Evolutionary conservation across 106 monocot species (phyloP).

Genomic region (Gastrodia elata): DNA sequence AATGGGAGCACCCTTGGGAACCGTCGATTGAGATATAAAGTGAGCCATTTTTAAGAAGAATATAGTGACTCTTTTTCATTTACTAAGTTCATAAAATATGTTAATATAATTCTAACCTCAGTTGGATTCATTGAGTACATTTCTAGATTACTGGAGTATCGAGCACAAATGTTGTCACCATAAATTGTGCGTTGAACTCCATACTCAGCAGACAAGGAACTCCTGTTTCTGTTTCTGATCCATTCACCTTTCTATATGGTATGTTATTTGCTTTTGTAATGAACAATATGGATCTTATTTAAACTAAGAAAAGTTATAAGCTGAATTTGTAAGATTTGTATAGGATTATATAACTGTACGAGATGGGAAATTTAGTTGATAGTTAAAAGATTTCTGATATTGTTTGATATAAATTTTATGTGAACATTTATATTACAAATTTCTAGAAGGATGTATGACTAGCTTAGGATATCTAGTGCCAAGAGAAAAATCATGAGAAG

Average conservation of each 20-base stretch:
- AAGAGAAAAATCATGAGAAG: background rate
- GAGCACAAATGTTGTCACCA: slow-evolving; percentile 36
- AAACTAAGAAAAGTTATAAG: background rate
- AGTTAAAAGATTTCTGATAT: background rate
- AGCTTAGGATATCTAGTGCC: no score
- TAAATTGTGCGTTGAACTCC: slow-evolving; percentile 33
- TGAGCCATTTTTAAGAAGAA: slow-evolving; percentile 20
- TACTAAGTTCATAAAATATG: background rate
- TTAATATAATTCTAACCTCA: background rate
- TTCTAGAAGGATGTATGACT: no score
- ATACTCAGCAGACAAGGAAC: slow-evolving; percentile 65
- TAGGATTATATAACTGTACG: background rate
- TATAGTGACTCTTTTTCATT: background rate
- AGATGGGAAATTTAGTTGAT: background rate
- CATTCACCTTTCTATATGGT: slow-evolving; percentile 68
- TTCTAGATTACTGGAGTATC: slow-evolving; percentile 39
- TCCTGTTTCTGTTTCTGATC: slow-evolving; percentile 33
- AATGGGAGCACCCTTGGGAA: slow-evolving; percentile 47
- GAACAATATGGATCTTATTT: background rate
- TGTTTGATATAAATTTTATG: background rate
- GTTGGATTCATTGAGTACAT: background rate
- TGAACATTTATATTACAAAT: background rate
- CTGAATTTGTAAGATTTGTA: background rate
- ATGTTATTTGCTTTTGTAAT: slow-evolving; percentile 5
- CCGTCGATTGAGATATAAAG: slow-evolving; percentile 65